Percentiles rank a stretch among this genome's conserved stretches.
phyloP scores from a whole-genome alignment of 2,329 filamentous ascomycete genomes.

The Claviceps africana region DNA sequence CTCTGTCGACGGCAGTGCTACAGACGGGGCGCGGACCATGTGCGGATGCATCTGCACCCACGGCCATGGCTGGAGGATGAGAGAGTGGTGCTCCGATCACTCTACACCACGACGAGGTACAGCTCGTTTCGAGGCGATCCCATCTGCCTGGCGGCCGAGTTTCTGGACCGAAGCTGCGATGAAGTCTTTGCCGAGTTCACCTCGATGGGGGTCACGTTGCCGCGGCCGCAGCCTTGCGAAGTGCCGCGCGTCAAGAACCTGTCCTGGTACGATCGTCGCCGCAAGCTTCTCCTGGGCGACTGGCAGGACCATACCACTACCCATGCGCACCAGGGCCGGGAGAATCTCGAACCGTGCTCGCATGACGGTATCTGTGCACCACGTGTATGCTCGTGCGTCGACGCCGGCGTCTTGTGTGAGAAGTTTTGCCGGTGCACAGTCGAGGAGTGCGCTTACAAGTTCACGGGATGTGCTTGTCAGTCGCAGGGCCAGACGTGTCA shows the following conservation, averaged over 20 bases:
- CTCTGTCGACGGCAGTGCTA: constrained; percentile 31
- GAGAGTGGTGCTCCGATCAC: constrained; percentile 30
- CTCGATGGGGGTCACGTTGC: constrained; percentile 12
- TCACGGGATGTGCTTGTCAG: constrained; percentile 53
- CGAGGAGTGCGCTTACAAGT: constrained; percentile 46
- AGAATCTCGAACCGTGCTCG: constrained; percentile 49
- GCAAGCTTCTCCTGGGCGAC: constrained; percentile 38
- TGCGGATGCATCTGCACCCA: constrained; percentile 1
- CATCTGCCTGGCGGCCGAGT: constrained; percentile 35
- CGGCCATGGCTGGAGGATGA: constrained; percentile 36
- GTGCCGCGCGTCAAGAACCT: constrained; percentile 29
- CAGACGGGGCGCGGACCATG: constrained; percentile 10
- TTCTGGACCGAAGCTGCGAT: constrained; percentile 38
- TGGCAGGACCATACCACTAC: constrained; percentile 42
- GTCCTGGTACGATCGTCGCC: constrained; percentile 42
- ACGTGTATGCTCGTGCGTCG: constrained; percentile 48
- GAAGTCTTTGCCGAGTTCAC: constrained; percentile 28
- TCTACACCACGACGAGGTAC: constrained; percentile 27
- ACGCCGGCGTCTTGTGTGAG: constrained; percentile 52
- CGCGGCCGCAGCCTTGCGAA: constrained; percentile 13
- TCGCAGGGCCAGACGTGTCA: constrained; percentile 44
- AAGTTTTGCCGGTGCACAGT: constrained; percentile 53
- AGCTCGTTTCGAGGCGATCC: constrained; percentile 27
- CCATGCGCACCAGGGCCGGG: constrained; percentile 41
- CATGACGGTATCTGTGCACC: constrained; percentile 54